Conservation (phyloP, 2,329 filamentous ascomycete species). For the Podosphaera xanthii region DNA sequence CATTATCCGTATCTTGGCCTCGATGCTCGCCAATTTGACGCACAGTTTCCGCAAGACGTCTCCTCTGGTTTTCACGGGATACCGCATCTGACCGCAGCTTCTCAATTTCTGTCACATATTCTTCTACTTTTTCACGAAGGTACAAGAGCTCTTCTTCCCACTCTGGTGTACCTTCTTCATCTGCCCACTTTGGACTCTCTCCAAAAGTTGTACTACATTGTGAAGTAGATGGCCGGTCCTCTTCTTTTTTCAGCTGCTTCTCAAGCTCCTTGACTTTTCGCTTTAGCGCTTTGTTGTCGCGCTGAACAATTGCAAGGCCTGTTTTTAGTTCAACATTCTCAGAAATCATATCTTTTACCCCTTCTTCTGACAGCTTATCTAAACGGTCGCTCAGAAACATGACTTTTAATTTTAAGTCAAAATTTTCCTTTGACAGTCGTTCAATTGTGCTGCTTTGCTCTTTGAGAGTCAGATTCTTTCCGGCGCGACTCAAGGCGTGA, state of each 20-base stretch:
- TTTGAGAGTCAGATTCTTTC: conserved; percentile 66
- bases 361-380: conserved; percentile 83
- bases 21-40: conserved; percentile 34
- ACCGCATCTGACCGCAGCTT: conserved; percentile 57
- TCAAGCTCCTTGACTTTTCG: conserved; percentile 71
- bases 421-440: conserved; percentile 90
- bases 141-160: conserved; percentile 72
- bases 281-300: conserved; percentile 69
- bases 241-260: conserved; percentile 46
- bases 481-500: conserved; percentile 28
- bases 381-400: conserved; percentile 89
- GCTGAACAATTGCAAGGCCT: conserved; percentile 65
- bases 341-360: conserved; percentile 91
- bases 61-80: conserved; percentile 62
- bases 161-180: conserved; percentile 37
- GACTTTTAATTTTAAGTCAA: conserved; percentile 89
- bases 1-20: conserved; percentile 23
- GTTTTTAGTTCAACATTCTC: conserved; percentile 94
- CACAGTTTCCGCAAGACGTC: conserved; percentile 65
- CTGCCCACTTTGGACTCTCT: conserved; percentile 29
- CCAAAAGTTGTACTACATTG: conserved; percentile 32
- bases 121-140: conserved; percentile 65
- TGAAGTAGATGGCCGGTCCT: conserved; percentile 36
- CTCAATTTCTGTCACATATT: conserved; percentile 66
- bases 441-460: conserved; percentile 97